These are phyloP conservation scores for Ceratocystis eucalypticola DNA, from an alignment of 2,329 filamentous ascomycete genomes.

Conservation along the genomic window DNA sequence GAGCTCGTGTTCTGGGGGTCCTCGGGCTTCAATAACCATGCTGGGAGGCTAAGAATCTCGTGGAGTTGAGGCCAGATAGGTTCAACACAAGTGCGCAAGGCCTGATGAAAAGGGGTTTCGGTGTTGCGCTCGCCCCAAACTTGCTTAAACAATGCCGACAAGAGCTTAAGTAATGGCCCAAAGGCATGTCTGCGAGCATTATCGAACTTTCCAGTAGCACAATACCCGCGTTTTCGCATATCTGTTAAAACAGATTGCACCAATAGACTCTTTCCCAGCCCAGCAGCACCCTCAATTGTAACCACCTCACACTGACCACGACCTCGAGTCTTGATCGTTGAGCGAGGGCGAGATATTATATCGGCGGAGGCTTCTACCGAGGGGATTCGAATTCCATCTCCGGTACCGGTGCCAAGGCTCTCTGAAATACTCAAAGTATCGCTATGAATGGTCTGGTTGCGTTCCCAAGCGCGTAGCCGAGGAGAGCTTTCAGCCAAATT, in stretches of 20 bases:
- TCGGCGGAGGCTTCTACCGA: slow-evolving; percentile 14
- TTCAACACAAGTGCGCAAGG: slow-evolving; percentile 47
- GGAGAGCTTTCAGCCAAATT: slow-evolving; percentile 14
- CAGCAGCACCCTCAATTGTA: slow-evolving; percentile 46
- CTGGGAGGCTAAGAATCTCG: slow-evolving; percentile 47
- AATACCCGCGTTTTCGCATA: slow-evolving; percentile 48
- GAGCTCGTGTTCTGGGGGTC: slow-evolving; percentile 21
- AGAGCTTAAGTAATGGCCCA: slow-evolving; percentile 48
- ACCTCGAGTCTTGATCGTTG: slow-evolving; percentile 44
- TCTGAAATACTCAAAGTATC: slow-evolving; percentile 38
- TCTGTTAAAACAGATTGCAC: slow-evolving; percentile 50
- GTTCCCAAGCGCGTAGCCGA: slow-evolving; percentile 36
- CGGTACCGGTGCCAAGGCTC: slow-evolving; percentile 26
- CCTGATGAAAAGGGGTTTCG: slow-evolving; percentile 48
- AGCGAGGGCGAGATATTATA: slow-evolving; percentile 37
- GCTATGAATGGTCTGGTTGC: slow-evolving; percentile 37
- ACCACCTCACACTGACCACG: slow-evolving; percentile 52
- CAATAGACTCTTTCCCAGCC: slow-evolving; percentile 52
- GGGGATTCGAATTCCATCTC: slow-evolving; percentile 19
- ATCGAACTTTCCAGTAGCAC: slow-evolving; percentile 53
- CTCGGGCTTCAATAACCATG: slow-evolving; percentile 49
- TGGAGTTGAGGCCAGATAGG: slow-evolving; percentile 53
- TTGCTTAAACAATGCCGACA: slow-evolving; percentile 53
- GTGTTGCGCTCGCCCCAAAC: slow-evolving; percentile 54
- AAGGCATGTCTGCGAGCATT: slow-evolving; percentile 47